A percentile compares a stretch with the other conserved stretches of the same genome.
Conservation (phyloP, 2,329 filamentous ascomycete genomes). For the Kalmusia sp. region DNA sequence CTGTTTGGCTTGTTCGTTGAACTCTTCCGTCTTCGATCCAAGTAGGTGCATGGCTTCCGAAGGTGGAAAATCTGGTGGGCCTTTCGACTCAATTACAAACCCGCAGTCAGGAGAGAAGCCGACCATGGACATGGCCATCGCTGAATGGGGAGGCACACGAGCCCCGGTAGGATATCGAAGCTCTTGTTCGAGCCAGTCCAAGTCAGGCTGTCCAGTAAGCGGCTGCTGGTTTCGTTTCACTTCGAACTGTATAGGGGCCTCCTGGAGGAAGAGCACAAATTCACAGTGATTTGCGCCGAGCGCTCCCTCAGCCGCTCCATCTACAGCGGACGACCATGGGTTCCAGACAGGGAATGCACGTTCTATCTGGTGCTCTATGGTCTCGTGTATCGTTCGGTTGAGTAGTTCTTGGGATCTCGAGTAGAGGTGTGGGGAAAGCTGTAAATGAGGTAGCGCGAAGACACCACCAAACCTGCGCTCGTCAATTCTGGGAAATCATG, state of each 20-base stretch:
- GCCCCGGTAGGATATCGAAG: conserved; percentile 66
- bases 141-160: conserved; percentile 58
- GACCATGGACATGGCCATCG: conserved; percentile 65
- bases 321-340: conserved; percentile 78
- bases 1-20: conserved; percentile 58
- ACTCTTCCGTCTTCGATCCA: conserved; percentile 65
- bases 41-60: conserved; percentile 60
- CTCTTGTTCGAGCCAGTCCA: conserved; percentile 65
- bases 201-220: conserved; percentile 28
- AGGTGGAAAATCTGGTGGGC: conserved; percentile 61
- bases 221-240: conserved; percentile 28
- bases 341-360: conserved; percentile 62
- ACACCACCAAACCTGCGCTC: conserved; percentile 72
- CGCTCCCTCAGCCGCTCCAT: conserved; percentile 62
- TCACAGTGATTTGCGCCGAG: conserved; percentile 81
- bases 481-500: background rate
- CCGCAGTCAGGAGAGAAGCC: conserved; percentile 72
- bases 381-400: conserved; percentile 73
- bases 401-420: conserved; percentile 62
- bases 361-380: conserved; percentile 70
- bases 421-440: conserved; percentile 65
- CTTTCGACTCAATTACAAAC: conserved; percentile 68
- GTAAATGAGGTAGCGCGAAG: conserved; percentile 85
- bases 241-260: conserved; percentile 59
- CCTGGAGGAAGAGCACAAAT: conserved; percentile 84